Conservation (phyloP, 2,329 filamentous ascomycete genomes). For the Paecilomyces sp. region DNA sequence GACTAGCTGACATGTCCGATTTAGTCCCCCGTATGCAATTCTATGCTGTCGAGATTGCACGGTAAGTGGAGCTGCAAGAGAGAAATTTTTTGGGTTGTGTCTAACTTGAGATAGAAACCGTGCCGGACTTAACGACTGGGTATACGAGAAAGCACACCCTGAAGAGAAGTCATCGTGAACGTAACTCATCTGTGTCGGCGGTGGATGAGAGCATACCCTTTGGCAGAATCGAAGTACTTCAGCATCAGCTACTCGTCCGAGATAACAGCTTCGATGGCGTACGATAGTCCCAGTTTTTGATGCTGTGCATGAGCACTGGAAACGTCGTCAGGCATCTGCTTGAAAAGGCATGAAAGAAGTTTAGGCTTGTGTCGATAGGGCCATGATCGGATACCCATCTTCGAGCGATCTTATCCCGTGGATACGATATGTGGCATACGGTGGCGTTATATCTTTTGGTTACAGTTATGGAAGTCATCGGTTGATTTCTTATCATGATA, state of each 20-base stretch:
- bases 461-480: neutral
- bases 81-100: neutral
- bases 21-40: conserved; percentile 65
- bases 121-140: conserved; percentile 89
- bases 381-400: neutral
- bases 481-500: neutral
- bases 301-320: neutral
- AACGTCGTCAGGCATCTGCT: neutral
- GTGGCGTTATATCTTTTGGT: neutral
- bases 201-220: neutral
- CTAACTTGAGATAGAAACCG: conserved; percentile 55
- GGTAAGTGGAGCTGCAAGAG: conserved; percentile 39
- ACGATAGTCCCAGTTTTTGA: neutral
- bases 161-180: conserved; percentile 39
- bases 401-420: neutral
- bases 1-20: conserved; percentile 29
- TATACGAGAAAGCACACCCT: conserved; percentile 75
- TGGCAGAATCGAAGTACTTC: neutral
- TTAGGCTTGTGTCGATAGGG: neutral
- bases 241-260: neutral
- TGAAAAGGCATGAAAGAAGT: neutral
- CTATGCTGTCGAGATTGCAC: conserved; percentile 69
- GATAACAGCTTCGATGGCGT: neutral
- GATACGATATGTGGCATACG: neutral
- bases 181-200: conserved; percentile 1